Base-by-base conservation (phyloP, 2,329 filamentous ascomycete genomes). In the Neofusicoccum cordaticola region DNA sequence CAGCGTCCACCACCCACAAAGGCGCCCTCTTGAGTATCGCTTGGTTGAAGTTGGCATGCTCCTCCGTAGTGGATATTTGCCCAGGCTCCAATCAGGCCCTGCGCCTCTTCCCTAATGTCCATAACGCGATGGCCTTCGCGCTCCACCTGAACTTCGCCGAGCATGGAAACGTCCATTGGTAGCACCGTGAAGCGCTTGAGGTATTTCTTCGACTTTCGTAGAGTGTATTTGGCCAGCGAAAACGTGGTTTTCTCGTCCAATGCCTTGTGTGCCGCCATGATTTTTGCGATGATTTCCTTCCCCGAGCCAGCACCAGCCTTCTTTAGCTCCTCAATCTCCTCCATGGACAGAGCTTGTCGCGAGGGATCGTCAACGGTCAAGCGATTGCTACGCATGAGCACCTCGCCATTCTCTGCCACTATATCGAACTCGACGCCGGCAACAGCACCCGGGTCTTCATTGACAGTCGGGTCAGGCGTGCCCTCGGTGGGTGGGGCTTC, bases 211-310 rank as follows among this genome's bases (percentile, higher is more conserved):
- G 91, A 90, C 81, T 99, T 99, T 51, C 96, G 84, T 17, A 98
- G 82, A 72, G 95, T 97, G 79, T 99, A 99, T 77, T 99, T 99
- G 48, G 94, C 93, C 65, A 97, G 82, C 2, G 93, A 96, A 73
- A 96, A 99, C 0, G 88, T 85, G 0, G 95, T 98, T 83, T 99
- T 99, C 80, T 98, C 90, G 69, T 96, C 93, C 48, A 99, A 84
- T 1, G 90, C 91, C 17, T 91, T 89, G 77, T 99, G 95, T 48
- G 93, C 95, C 35, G 93, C 85, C 77, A 99, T 86, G 31, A 99
- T 87, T 78, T 93, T 96, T n/a, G 91, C 89, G 68, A 99, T 95
- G 53, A 99, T 85, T 60, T 96, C 93, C 75, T 91, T 90, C 12
- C 93, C 94, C 0, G 92, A 91, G 4, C 89, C 89, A 3, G 88